Conservation (phyloP, 305 asterid species). For the Fraxinus floribunda region DNA sequence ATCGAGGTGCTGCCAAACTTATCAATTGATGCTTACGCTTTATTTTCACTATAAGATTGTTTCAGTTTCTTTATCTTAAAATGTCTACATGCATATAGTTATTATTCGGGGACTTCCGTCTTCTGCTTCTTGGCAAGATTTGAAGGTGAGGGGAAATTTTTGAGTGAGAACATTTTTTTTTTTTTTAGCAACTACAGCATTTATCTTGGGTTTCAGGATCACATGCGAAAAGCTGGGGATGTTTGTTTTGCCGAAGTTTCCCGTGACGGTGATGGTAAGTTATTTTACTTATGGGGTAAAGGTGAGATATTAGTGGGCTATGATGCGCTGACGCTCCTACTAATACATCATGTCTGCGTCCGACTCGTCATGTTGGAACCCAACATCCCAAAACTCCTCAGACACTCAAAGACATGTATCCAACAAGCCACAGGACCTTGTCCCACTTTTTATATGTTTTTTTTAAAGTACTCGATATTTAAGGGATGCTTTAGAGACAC, state of each 20-base stretch:
- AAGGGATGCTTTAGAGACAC: background rate
- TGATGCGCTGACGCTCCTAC: background rate
- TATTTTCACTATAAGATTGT: background rate
- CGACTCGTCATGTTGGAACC: background rate
- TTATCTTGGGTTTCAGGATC: slow-evolving; percentile 63
- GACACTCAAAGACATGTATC: background rate
- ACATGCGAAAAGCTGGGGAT: slow-evolving; percentile 99
- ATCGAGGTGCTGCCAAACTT: slow-evolving; percentile 55
- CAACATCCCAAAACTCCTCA: background rate
- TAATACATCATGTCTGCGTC: background rate
- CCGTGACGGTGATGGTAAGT: slow-evolving; percentile 90
- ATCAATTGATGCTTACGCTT: background rate
- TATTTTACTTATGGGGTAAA: background rate
- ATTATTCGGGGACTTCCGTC: slow-evolving; percentile 95
- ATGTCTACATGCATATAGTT: slow-evolving; percentile 42
- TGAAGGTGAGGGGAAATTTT: slow-evolving; percentile 57
- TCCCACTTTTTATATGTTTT: background rate
- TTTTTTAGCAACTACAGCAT: slow-evolving; percentile 2
- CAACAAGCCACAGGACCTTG: background rate
- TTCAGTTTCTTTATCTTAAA: background rate
- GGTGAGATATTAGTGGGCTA: background rate
- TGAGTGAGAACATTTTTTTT: background rate
- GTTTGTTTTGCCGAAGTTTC: slow-evolving; percentile 99
- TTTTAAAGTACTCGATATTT: no score
- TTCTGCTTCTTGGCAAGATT: slow-evolving; percentile 99